A percentile compares a stretch with the other conserved stretches of the same genome.
phyloP scores from a whole-genome alignment of 1,284 basidiomycete genomes.

The Pseudozyma sp. region DNA sequence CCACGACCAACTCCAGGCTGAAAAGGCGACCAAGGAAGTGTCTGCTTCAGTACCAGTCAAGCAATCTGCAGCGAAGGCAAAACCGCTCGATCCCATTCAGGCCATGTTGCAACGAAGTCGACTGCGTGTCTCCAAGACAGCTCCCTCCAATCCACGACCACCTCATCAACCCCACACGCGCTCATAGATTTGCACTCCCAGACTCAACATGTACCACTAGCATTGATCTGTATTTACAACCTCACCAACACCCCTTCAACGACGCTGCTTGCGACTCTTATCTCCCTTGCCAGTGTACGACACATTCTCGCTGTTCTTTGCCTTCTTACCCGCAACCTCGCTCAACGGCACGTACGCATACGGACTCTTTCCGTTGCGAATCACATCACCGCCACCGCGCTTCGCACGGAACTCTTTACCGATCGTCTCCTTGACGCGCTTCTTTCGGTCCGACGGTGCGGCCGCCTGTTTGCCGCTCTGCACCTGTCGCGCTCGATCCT shows the following conservation, averaged over 20 bases:
- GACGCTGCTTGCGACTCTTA: conserved; percentile 48
- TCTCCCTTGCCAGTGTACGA: conserved; percentile 53
- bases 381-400: conserved; percentile 72
- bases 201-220: too few species aligned
- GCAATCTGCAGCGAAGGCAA: not conserved
- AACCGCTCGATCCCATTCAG: conserved; percentile 24
- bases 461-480: conserved; percentile 12
- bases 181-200: not conserved
- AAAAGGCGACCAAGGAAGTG: not conserved
- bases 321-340: conserved; percentile 60
- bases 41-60: not conserved
- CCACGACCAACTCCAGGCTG: conserved; percentile 15
- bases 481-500: conserved; percentile 42
- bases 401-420: conserved; percentile 64
- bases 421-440: conserved; percentile 55
- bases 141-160: conserved; percentile 1
- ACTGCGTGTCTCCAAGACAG: conserved; percentile 27
- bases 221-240: not conserved
- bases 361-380: conserved; percentile 83
- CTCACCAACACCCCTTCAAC: conserved; percentile 3
- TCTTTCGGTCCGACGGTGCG: conserved; percentile 33
- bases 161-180: conserved; percentile 16
- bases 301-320: conserved; percentile 30
- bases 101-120: conserved; percentile 41
- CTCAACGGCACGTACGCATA: conserved; percentile 79